Base-by-base conservation (phyloP, 2,329 filamentous ascomycete genomes). In the Fusarium brachygibbosum region DNA sequence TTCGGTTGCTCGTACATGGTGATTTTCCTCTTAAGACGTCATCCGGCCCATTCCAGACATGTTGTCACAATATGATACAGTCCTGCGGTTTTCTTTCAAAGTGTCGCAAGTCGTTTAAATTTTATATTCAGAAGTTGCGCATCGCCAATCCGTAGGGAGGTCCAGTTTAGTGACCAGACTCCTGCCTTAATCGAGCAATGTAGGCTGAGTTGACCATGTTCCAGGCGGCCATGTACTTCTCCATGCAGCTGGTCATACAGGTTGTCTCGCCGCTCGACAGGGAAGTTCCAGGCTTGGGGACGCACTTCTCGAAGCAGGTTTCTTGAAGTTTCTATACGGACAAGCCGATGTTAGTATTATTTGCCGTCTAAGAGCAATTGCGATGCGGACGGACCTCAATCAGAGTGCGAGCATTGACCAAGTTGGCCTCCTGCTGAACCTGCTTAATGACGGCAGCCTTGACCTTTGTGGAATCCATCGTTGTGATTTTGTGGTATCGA, bases 211-310 rank as follows among this genome's bases (percentile, higher is more conserved):
- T 91, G 75, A 93, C 89, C 68, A 86, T 82, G 81, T 94, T 94
- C 92, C 92, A 95, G 13, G 91, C 87, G 32, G 85, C 82, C 85
- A 94, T 93, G 84, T 94, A 95, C 81, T 94, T 94, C 75, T 94
- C 91, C 88, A 94, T 92, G 83, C 92, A 95, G 64, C 86, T 84
- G 21, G 87, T 92, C 76, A 92, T 85, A 82, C 92, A 95, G 23
- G 86, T 84, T 76, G 88, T 84, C 79, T 95, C 92, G 80, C 86
- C 80, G 79, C 85, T 87, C 50, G 89, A 90, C 58, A 94, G 81
- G 55, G 87, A 88, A 50, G 84, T 79, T 60, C 91, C 90, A 55
- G 92, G 90, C 76, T 90, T 89, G 50, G 91, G 85, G 17, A 94
- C 82, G 80, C 92, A 95, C 78, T 89, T 90, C 46, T 92, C 88